These are phyloP conservation scores for Debaryomycetaceae sp. DNA, from an alignment of 1,139 yeast genomes.

Conservation along the genomic window DNA sequence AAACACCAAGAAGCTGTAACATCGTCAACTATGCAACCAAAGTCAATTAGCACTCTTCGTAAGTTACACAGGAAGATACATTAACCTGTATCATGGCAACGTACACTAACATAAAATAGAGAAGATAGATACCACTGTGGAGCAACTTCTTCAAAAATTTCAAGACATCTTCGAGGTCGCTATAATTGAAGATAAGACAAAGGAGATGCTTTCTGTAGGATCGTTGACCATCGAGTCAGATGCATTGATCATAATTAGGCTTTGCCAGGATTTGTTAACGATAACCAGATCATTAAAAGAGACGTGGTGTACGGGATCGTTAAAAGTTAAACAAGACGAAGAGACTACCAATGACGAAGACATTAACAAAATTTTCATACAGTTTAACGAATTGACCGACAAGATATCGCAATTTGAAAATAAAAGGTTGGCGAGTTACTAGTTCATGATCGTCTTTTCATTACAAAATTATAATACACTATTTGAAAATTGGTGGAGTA, in stretches of 20 bases:
- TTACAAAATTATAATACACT: background rate
- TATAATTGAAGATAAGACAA: constrained; percentile 43
- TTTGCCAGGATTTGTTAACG: constrained; percentile 50
- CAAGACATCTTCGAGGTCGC: constrained; percentile 45
- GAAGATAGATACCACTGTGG: constrained; percentile 39
- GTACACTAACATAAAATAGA: constrained; percentile 23
- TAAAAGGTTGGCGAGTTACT: constrained; percentile 1
- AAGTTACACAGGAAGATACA: constrained; percentile 15
- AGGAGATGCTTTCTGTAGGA: constrained; percentile 52
- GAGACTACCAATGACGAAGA: constrained; percentile 19
- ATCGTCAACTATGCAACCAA: constrained; percentile 33
- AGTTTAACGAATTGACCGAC: constrained; percentile 41
- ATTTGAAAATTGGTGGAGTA: background rate
- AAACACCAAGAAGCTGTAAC: background rate
- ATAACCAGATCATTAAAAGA: constrained; percentile 51
- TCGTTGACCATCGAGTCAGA: constrained; percentile 54
- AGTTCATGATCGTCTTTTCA: background rate
- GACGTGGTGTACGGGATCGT: constrained; percentile 56
- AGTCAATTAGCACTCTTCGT: constrained; percentile 43
- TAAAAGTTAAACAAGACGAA: constrained; percentile 26
- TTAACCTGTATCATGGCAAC: background rate
- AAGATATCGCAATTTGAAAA: constrained; percentile 27
- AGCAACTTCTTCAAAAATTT: constrained; percentile 41
- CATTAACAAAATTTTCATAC: constrained; percentile 25
- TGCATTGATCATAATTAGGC: constrained; percentile 47